phyloP scores from a whole-genome alignment of 176 grass and related monocot genomes.

The Metroxylon sagu region DNA sequence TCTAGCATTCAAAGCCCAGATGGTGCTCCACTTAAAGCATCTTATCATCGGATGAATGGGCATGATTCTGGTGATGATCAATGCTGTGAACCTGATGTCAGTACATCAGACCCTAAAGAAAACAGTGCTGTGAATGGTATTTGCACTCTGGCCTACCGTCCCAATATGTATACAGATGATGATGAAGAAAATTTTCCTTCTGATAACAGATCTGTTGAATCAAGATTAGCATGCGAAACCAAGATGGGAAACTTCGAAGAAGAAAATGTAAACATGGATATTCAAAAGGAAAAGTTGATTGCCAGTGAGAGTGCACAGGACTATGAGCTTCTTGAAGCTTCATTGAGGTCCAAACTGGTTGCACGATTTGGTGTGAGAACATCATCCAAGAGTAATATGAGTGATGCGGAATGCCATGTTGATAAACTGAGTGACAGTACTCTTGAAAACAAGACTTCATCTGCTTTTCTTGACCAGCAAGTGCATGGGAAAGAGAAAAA shows the following conservation, averaged over 20 bases:
- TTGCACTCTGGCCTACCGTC: conserved; percentile 8
- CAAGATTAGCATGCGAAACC: conserved; percentile 26
- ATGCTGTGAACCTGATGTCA: conserved; percentile 33
- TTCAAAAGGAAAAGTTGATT: conserved; percentile 34
- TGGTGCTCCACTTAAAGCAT: conserved; percentile 23
- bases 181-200: conserved; percentile 40
- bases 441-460: conserved; percentile 20
- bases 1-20: conserved; percentile 32
- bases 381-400: conserved; percentile 30
- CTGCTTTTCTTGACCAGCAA: conserved; percentile 25
- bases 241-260: conserved; percentile 41
- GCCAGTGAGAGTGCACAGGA: conserved; percentile 37
- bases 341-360: conserved; percentile 81
- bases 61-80: conserved; percentile 35
- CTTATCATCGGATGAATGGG: conserved; percentile 32
- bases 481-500: conserved; percentile 30
- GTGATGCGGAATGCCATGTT: conserved; percentile 31
- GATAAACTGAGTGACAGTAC: conserved; percentile 16
- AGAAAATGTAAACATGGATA: conserved; percentile 28
- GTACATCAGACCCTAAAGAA: conserved; percentile 35
- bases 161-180: conserved; percentile 33
- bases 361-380: conserved; percentile 57
- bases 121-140: conserved; percentile 29
- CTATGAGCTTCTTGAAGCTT: conserved; percentile 88
- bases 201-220: conserved; percentile 7